phyloP scores from a whole-genome alignment of 805 yeast species.

The Myxozyma lipomycoides region DNA sequence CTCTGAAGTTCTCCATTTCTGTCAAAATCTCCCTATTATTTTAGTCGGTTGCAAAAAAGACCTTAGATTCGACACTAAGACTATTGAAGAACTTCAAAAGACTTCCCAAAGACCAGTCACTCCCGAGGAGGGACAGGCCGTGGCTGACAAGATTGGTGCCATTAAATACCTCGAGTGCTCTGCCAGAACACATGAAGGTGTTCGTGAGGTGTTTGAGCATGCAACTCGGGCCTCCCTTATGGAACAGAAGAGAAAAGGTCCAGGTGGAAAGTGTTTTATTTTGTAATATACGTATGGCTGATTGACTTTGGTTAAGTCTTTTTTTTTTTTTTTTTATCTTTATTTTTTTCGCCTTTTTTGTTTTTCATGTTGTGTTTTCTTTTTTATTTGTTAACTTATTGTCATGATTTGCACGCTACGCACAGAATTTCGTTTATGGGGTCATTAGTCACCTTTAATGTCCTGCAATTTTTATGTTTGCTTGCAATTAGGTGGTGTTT shows the following conservation, averaged over 20 bases:
- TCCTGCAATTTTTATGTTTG: too few species aligned
- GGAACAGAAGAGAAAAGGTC: slow-evolving; percentile 53
- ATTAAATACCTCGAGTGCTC: slow-evolving; percentile 85
- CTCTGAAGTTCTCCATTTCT: slow-evolving; percentile 87
- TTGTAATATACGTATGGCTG: slow-evolving; percentile 41
- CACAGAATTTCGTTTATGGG: too few species aligned
- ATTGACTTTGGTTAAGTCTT: background rate
- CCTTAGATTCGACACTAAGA: slow-evolving; percentile 74
- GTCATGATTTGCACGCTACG: background rate
- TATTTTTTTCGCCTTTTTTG: slow-evolving; percentile 30
- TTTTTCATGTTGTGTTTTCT: background rate
- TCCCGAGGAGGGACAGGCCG: slow-evolving; percentile 75
- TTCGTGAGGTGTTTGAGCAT: slow-evolving; percentile 85
- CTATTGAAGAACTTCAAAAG: slow-evolving; percentile 68
- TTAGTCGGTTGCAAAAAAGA: slow-evolving; percentile 90
- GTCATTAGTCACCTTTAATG: too few species aligned
- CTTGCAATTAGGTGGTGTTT: too few species aligned
- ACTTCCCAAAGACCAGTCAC: slow-evolving; percentile 78
- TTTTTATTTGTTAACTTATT: background rate
- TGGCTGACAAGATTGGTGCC: slow-evolving; percentile 87
- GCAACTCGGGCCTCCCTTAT: slow-evolving; percentile 87
- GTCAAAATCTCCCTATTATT: slow-evolving; percentile 90
- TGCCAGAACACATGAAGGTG: slow-evolving; percentile 87
- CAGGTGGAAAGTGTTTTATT: slow-evolving; percentile 61
- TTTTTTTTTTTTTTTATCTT: slow-evolving; percentile 26